Conservation (phyloP, 805 yeast species). For the Maudiozyma pseudohumilis region DNA sequence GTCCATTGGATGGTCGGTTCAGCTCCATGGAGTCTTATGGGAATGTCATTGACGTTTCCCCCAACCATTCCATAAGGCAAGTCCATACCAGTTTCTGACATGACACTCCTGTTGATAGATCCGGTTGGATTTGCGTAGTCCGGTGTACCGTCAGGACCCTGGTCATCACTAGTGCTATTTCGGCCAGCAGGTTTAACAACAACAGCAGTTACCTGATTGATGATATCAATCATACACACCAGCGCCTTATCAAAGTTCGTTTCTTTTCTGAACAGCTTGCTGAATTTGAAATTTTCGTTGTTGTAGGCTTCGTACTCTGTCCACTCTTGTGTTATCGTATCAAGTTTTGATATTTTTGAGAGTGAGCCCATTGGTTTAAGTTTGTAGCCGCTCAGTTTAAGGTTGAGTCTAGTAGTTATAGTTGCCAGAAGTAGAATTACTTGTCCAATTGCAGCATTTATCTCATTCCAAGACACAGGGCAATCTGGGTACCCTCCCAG, state of each 20-base stretch:
- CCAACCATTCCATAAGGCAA: conserved; percentile 65
- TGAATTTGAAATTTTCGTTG: conserved; percentile 68
- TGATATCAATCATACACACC: conserved; percentile 54
- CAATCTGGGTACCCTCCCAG: conserved; percentile 56
- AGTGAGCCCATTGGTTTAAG: conserved; percentile 77
- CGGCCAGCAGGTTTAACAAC: conserved; percentile 4
- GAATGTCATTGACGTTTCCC: conserved; percentile 68
- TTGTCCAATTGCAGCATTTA: conserved; percentile 87
- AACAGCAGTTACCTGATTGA: conserved; percentile 19
- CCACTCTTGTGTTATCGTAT: conserved; percentile 29
- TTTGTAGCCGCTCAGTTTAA: conserved; percentile 49
- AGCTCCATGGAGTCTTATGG: conserved; percentile 57
- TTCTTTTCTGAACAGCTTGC: conserved; percentile 50
- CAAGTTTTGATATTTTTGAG: conserved; percentile 53
- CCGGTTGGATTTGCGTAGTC: not conserved
- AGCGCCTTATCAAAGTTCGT: conserved; percentile 71
- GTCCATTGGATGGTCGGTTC: conserved; percentile 77
- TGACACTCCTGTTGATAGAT: not conserved
- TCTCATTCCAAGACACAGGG: conserved; percentile 79
- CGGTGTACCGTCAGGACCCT: not conserved
- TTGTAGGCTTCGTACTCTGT: conserved; percentile 48
- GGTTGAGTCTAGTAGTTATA: conserved; percentile 44
- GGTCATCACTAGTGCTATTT: not conserved
- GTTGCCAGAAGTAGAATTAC: conserved; percentile 60
- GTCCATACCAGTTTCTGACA: conserved; percentile 26